Evolutionary conservation across 805 yeast genomes (phyloP).

Genomic region (Starmerella sp.): DNA sequence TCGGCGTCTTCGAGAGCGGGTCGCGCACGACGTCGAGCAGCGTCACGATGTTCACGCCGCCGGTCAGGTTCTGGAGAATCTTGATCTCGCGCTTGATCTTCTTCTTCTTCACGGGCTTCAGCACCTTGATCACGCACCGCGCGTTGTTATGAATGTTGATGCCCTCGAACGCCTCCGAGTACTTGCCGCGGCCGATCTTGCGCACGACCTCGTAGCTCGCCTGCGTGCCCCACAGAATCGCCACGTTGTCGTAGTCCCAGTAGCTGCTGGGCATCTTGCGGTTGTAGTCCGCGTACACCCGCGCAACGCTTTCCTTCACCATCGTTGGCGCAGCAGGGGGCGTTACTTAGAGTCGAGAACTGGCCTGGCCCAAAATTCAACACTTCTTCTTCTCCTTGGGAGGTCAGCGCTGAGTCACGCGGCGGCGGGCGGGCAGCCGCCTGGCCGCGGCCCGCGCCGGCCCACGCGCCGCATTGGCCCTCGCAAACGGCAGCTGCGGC

Average conservation of each 20-base stretch:
- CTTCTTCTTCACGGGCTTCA: slow-evolving; percentile 87
- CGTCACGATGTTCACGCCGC: slow-evolving; percentile 71
- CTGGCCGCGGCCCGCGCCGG: background rate
- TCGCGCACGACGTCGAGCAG: slow-evolving; percentile 81
- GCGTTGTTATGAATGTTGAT: slow-evolving; percentile 46
- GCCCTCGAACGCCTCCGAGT: slow-evolving; percentile 88
- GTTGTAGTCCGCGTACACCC: slow-evolving; percentile 75
- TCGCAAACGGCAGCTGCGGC: too few relatives aligned
- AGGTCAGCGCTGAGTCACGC: background rate
- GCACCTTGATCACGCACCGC: slow-evolving; percentile 74
- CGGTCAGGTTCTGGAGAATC: slow-evolving; percentile 70
- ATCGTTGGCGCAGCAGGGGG: background rate
- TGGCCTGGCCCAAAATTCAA: background rate
- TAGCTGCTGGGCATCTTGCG: slow-evolving; percentile 62
- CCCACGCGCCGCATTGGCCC: background rate
- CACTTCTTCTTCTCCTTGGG: background rate
- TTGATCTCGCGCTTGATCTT: slow-evolving; percentile 85
- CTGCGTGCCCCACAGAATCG: slow-evolving; percentile 74
- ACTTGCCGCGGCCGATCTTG: slow-evolving; percentile 86
- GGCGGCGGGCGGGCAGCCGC: background rate
- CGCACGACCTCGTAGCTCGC: slow-evolving; percentile 74
- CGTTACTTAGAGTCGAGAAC: background rate
- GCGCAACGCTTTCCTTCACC: slow-evolving; percentile 42
- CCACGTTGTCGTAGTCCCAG: slow-evolving; percentile 70
- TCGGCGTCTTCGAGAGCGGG: slow-evolving; percentile 66